Base-by-base conservation (phyloP, 2,329 filamentous ascomycete species). In the Nothophaeocryptopus gaeumannii region DNA sequence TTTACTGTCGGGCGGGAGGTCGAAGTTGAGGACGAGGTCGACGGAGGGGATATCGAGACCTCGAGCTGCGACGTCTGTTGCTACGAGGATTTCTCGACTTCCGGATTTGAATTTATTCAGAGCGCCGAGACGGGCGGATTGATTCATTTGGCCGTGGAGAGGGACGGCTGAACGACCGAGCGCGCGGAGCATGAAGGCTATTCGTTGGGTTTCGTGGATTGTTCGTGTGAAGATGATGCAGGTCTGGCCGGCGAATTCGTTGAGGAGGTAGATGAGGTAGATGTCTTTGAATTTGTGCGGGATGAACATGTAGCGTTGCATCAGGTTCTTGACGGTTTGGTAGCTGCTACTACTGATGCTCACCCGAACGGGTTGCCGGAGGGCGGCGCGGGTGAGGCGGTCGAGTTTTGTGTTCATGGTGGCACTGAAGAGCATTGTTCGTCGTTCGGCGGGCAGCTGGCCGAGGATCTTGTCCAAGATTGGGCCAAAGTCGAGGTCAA, bases 381-480 rank as follows among this genome's bases (percentile, higher is more conserved):
- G 77, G 54, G 88, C 91, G 14, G 93, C 93, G 45, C 93, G 83
- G 68, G 97, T 93, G 39, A 99, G 75, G 45, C 85, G 89, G 71
- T 97, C 93, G 51, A 99, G 87, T 69, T 96, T 96, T 54, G 85
- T 90, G 61, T 84, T 90, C 80, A 97, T 92, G 10, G 93, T 99
- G 1, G 93, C 92, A 3, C 87, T 93, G 77, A 96, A 97, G 36
- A 99, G 84, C 65, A 86, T 93, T 0, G 93, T 97, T 35, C 84
- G 73, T 37, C 82, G 80, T 64, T 90, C 85, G 35, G 84, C 77
- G 0, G 90, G 91, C 4, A 96, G 75, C 20, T 95, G 89, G 70
- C 93, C 92, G 44, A 97, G 80, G 47, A 96, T 89, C 72, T 95
- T 96, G 71, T 96, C 89, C 33, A 97, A 82, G 15, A 91, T 86